Evolutionary conservation across 2,329 filamentous ascomycete genomes (phyloP).

Genomic region (Cordyceps pruinosa): DNA sequence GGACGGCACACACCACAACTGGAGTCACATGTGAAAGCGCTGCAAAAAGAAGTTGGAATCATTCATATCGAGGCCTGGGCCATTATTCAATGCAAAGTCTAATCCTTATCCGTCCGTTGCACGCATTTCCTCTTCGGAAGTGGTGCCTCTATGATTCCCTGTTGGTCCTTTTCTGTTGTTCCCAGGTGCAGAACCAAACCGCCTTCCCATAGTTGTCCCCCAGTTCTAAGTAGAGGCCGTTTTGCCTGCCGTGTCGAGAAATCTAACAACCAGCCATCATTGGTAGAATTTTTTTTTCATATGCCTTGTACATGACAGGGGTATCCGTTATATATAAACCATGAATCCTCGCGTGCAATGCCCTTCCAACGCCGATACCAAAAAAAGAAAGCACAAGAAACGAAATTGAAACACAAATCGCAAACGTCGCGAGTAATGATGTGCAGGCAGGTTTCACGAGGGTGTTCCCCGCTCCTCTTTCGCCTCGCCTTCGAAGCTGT

Average conservation of each 20-base stretch:
- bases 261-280: neutral
- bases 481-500: slow-evolving; percentile 59
- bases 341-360: slow-evolving; percentile 1
- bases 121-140: neutral
- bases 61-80: neutral
- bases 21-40: slow-evolving; percentile 5
- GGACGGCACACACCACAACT: neutral
- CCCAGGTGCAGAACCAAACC: neutral
- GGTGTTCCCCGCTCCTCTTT: slow-evolving; percentile 46
- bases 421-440: slow-evolving; percentile 26
- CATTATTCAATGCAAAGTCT: neutral
- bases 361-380: neutral
- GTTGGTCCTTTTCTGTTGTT: neutral
- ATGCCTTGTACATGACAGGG: slow-evolving; percentile 4
- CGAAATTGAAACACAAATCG: neutral
- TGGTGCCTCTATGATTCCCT: neutral
- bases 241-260: slow-evolving; percentile 2
- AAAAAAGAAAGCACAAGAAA: neutral
- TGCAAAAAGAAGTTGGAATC: neutral
- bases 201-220: neutral
- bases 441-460: slow-evolving; percentile 25
- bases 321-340: slow-evolving; percentile 1
- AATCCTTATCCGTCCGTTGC: neutral
- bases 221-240: neutral
- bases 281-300: neutral